A percentile compares a stretch with the other conserved stretches of the same genome.
Evolutionary conservation across 805 yeast species (phyloP).

Genomic region (Wickerhamiella kurtzmanii): DNA sequence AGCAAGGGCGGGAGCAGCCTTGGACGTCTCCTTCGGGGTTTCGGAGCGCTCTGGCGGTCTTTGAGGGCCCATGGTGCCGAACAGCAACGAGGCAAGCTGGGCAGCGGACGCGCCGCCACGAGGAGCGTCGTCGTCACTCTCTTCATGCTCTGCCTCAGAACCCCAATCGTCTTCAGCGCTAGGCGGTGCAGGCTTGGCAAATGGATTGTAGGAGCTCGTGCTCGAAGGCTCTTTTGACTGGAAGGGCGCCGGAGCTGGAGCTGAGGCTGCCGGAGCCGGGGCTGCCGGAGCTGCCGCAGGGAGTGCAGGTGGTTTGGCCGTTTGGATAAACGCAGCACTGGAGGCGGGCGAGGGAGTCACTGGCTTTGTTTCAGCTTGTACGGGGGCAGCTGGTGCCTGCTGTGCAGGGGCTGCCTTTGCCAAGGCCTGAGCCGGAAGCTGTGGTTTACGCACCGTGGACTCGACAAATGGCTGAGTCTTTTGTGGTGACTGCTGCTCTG

Average conservation of each 20-base stretch:
- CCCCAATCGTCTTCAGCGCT: conserved; percentile 23
- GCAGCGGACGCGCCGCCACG: conserved; percentile 29
- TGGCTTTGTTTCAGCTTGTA: not conserved
- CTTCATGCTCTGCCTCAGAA: conserved; percentile 22
- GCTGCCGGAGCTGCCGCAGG: conserved; percentile 10
- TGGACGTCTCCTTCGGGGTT: conserved; percentile 7
- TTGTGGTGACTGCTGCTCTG: conserved; percentile 3
- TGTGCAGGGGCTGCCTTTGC: too few relatives aligned
- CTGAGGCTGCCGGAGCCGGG: conserved; percentile 6
- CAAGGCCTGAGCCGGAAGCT: too few relatives aligned
- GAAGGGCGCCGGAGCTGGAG: conserved; percentile 7
- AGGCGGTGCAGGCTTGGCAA: conserved; percentile 14
- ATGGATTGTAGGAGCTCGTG: conserved; percentile 7
- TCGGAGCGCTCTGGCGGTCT: conserved; percentile 14
- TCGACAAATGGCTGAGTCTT: not conserved
- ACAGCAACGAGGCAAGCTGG: conserved; percentile 30
- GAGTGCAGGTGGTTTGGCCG: conserved; percentile 4
- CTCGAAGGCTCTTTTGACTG: conserved; percentile 4
- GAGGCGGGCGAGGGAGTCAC: too few relatives aligned
- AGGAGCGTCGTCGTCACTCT: conserved; percentile 21
- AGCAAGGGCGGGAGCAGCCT: conserved; percentile 23
- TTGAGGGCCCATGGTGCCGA: conserved; percentile 30
- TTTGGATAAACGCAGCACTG: too few relatives aligned
- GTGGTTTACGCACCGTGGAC: conserved; percentile 15
- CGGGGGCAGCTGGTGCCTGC: too few relatives aligned